These are phyloP conservation scores for Coniochaeta ligniaria DNA, from an alignment of 2,329 filamentous ascomycete species.

Conservation along the genomic window DNA sequence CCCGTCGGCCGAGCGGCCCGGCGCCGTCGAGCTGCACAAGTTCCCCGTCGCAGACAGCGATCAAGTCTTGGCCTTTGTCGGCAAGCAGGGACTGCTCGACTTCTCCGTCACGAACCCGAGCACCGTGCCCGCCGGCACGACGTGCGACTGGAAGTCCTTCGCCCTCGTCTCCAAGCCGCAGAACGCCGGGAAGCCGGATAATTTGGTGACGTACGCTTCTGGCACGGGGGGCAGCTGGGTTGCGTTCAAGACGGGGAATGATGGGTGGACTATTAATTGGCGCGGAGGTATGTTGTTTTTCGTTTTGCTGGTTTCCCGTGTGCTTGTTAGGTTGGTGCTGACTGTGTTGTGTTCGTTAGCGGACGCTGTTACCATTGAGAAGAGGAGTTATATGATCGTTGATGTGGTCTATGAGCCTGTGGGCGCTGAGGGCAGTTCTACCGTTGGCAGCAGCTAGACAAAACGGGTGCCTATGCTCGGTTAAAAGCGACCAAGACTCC, in stretches of 20 bases:
- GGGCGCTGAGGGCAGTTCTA: neutral
- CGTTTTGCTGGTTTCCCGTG: neutral
- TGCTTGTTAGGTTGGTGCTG: neutral
- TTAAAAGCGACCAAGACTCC: neutral
- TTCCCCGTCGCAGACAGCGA: slow-evolving; percentile 26
- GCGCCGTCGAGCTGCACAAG: slow-evolving; percentile 26
- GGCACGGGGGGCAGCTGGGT: slow-evolving; percentile 21
- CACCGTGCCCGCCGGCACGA: slow-evolving; percentile 15
- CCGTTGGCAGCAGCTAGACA: neutral
- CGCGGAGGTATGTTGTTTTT: slow-evolving; percentile 23
- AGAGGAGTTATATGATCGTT: slow-evolving; percentile 21
- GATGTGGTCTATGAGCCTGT: slow-evolving; percentile 22
- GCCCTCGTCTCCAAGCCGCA: slow-evolving; percentile 13
- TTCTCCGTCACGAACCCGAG: slow-evolving; percentile 25
- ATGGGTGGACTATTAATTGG: slow-evolving; percentile 26
- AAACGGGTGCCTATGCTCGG: neutral
- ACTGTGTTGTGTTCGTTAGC: slow-evolving; percentile 1
- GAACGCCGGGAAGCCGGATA: neutral
- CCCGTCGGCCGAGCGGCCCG: slow-evolving; percentile 12
- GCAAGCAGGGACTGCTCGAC: slow-evolving; percentile 20
- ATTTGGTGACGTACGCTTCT: slow-evolving; percentile 10
- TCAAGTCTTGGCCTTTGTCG: slow-evolving; percentile 28
- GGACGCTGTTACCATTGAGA: slow-evolving; percentile 19
- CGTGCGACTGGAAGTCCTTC: slow-evolving; percentile 27
- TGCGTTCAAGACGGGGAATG: slow-evolving; percentile 19